Evolutionary conservation across 108 stramenopile genomes (phyloP).

Genomic region (Pseudonitzschia multiseries): DNA sequence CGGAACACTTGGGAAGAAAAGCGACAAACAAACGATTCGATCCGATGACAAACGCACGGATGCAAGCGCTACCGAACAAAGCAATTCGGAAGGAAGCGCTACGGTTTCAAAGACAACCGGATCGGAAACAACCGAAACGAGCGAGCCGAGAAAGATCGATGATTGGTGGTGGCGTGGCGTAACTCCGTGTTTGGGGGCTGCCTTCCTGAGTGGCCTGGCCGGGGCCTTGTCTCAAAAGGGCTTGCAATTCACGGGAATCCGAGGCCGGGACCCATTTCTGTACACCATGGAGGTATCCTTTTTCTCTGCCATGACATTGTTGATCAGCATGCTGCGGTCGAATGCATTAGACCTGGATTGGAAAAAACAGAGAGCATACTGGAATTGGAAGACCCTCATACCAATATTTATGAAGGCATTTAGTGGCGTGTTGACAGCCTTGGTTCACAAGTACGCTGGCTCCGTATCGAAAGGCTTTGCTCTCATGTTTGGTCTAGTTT

Average conservation of each 20-base stretch:
- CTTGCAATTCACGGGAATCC: slow-evolving; percentile 60
- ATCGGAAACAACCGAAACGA: slow-evolving; percentile 6
- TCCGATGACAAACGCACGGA: too few species aligned
- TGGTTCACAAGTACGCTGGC: slow-evolving; percentile 86
- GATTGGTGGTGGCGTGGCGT: slow-evolving; percentile 46
- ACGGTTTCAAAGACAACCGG: neutral
- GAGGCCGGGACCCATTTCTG: slow-evolving; percentile 70
- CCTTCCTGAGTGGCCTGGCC: slow-evolving; percentile 78
- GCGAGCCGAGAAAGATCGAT: slow-evolving; percentile 3
- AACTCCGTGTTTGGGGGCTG: slow-evolving; percentile 66
- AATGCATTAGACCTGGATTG: slow-evolving; percentile 6
- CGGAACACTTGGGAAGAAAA: slow-evolving; percentile 31
- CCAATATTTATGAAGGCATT: slow-evolving; percentile 69
- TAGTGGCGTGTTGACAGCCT: slow-evolving; percentile 87
- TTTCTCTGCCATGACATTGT: slow-evolving; percentile 48
- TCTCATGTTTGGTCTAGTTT: slow-evolving; percentile 72
- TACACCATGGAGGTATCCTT: slow-evolving; percentile 78
- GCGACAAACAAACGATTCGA: neutral
- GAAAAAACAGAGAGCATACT: slow-evolving; percentile 5
- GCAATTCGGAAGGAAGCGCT: neutral
- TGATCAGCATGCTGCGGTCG: slow-evolving; percentile 32
- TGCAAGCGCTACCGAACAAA: neutral
- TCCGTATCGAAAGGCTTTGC: slow-evolving; percentile 82
- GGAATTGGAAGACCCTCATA: slow-evolving; percentile 53
- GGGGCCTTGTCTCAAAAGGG: slow-evolving; percentile 87